Evolutionary conservation across 495 filamentous ascomycete genomes (phyloP).

Genomic region (Acidomyces sp.): DNA sequence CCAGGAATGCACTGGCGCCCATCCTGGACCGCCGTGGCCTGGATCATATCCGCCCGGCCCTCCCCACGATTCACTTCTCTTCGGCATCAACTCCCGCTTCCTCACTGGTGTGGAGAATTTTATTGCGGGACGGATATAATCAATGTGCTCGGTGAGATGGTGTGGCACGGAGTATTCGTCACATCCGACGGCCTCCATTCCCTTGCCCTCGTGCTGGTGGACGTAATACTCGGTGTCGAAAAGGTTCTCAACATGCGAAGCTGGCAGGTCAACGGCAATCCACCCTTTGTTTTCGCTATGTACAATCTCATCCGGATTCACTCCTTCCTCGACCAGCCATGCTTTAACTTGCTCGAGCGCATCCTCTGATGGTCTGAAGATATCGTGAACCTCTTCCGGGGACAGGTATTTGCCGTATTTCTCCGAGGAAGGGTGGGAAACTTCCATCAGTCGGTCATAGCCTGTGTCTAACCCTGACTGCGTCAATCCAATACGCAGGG

Average conservation of each 20-base stretch:
- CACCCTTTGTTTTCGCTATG: conserved; percentile 11
- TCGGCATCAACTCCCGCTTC: conserved; percentile 3
- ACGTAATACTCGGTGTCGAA: conserved; percentile 14
- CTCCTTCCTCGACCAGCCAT: conserved; percentile 10
- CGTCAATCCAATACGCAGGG: neutral
- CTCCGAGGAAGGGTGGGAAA: conserved; percentile 9
- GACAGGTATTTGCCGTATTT: conserved; percentile 13
- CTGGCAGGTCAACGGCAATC: conserved; percentile 11
- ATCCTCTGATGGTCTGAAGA: conserved; percentile 7
- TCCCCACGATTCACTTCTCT: neutral
- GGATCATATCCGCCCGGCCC: neutral
- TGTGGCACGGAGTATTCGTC: conserved; percentile 14
- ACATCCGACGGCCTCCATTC: neutral
- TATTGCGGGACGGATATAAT: conserved; percentile 14
- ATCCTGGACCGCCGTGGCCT: neutral
- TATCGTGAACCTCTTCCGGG: conserved; percentile 8
- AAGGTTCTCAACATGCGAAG: conserved; percentile 7
- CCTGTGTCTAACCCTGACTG: conserved; percentile 7
- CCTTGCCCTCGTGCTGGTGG: neutral
- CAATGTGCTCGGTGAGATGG: conserved; percentile 11
- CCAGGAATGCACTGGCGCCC: neutral
- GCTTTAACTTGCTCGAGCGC: conserved; percentile 5
- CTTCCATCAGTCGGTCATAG: conserved; percentile 15
- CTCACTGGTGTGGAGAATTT: conserved; percentile 6
- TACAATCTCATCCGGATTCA: conserved; percentile 4